Conservation (phyloP, 1,284 basidiomycete genomes). For the Apiotrichum gamsii region DNA sequence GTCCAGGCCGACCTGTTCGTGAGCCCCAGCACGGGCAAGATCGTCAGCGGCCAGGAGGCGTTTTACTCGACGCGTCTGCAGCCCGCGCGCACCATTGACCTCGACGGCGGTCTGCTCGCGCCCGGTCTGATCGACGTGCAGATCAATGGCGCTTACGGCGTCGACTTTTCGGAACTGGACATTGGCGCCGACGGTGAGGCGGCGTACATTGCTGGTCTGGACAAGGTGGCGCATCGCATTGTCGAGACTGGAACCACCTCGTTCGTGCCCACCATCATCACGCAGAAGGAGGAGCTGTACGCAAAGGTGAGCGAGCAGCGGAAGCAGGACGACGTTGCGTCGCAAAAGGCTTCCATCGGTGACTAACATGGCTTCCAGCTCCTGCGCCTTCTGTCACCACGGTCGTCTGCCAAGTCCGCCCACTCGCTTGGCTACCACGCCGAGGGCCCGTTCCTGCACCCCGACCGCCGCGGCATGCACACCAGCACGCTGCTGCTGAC, state of each 20-base stretch:
- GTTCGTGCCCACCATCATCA: constrained; percentile 63
- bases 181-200: constrained; percentile 61
- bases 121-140: constrained; percentile 73
- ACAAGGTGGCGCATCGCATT: constrained; percentile 64
- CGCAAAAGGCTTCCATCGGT: too few species aligned
- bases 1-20: constrained; percentile 34
- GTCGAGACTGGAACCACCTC: constrained; percentile 82
- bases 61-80: constrained; percentile 20
- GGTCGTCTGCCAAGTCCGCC: constrained; percentile 45
- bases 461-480: constrained; percentile 71
- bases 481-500: constrained; percentile 61
- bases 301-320: constrained; percentile 50
- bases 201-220: constrained; percentile 61
- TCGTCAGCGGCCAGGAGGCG: constrained; percentile 31
- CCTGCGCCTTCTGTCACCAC: constrained; percentile 48
- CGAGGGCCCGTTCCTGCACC: constrained; percentile 74
- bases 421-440: constrained; percentile 78
- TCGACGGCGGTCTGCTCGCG: constrained; percentile 64
- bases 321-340: background rate
- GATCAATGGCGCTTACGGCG: constrained; percentile 71
- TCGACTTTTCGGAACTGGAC: constrained; percentile 71
- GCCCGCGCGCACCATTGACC: constrained; percentile 26
- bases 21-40: constrained; percentile 23
- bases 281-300: constrained; percentile 37
- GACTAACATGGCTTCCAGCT: constrained; percentile 31